Evolutionary conservation across 768 basidiomycete genomes (phyloP).

Genomic region (Suillus subalutaceus): DNA sequence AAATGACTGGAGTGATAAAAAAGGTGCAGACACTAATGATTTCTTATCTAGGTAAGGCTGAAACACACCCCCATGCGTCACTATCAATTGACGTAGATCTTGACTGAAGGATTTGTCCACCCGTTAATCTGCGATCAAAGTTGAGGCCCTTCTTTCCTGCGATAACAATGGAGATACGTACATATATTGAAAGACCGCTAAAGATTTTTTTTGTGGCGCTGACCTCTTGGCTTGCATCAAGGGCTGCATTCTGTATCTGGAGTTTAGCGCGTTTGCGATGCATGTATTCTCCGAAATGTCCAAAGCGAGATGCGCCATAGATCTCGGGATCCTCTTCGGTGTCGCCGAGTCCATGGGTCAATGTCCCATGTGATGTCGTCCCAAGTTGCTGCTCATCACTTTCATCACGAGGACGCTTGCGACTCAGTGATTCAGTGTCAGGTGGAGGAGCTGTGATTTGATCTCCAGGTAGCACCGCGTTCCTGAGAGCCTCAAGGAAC

Average conservation of each 20-base stretch:
- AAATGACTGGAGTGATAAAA: neutral
- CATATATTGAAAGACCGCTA: slow-evolving; percentile 77
- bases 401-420: slow-evolving; percentile 1
- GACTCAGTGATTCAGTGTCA: neutral
- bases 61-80: slow-evolving; percentile 82
- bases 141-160: neutral
- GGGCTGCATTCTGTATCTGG: slow-evolving; percentile 70
- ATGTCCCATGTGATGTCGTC: neutral
- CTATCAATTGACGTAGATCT: slow-evolving; percentile 76
- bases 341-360: neutral
- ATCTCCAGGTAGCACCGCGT: slow-evolving; percentile 53
- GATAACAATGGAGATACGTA: slow-evolving; percentile 42
- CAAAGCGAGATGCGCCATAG: slow-evolving; percentile 82
- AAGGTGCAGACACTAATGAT: slow-evolving; percentile 60
- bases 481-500: slow-evolving; percentile 52
- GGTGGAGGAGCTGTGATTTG: neutral
- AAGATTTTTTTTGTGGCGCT: slow-evolving; percentile 57
- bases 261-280: slow-evolving; percentile 87
- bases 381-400: neutral
- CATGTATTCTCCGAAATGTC: slow-evolving; percentile 89
- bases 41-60: slow-evolving; percentile 85
- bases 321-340: slow-evolving; percentile 44
- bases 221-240: slow-evolving; percentile 28
- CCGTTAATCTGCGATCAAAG: slow-evolving; percentile 74
- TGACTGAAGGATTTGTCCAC: slow-evolving; percentile 87